Evolutionary conservation across 768 basidiomycete genomes (phyloP).

Genomic region (Russula sp.): DNA sequence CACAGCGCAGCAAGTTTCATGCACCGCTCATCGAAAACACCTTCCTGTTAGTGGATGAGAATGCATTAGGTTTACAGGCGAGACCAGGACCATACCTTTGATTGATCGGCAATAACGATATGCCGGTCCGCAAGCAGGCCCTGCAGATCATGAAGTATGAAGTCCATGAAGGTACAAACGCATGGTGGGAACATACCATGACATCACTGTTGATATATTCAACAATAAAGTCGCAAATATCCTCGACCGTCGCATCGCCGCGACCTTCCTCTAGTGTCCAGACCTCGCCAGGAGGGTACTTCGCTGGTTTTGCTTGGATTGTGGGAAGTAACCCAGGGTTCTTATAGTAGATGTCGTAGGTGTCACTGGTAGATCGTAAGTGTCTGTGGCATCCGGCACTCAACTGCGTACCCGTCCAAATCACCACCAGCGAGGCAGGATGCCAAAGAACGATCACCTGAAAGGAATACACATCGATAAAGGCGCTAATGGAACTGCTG

Average conservation of each 20-base stretch:
- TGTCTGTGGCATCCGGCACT: not conserved
- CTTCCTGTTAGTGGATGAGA: not conserved
- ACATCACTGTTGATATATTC: constrained; percentile 83
- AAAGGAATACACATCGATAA: not conserved
- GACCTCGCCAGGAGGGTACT: constrained; percentile 37
- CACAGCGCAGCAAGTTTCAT: not conserved
- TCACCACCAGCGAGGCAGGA: constrained; percentile 74
- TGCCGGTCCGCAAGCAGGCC: not conserved
- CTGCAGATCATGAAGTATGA: not conserved
- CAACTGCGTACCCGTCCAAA: constrained; percentile 56
- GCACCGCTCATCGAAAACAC: not conserved
- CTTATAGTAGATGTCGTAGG: constrained; percentile 52
- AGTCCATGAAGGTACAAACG: not conserved
- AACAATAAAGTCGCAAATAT: constrained; percentile 75
- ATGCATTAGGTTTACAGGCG: not conserved
- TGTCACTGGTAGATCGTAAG: constrained; percentile 42
- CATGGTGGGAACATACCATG: constrained; percentile 41
- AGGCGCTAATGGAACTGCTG: not conserved
- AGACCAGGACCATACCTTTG: not conserved
- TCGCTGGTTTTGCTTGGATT: constrained; percentile 43
- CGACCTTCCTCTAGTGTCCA: constrained; percentile 25
- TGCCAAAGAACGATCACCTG: constrained; percentile 57
- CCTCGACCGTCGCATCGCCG: constrained; percentile 49
- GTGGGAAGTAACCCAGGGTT: constrained; percentile 51
- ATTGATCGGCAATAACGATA: not conserved